Conservation (phyloP, 2,329 filamentous ascomycete genomes). For the Ophiocordyceps polyrhachis-furcata region DNA sequence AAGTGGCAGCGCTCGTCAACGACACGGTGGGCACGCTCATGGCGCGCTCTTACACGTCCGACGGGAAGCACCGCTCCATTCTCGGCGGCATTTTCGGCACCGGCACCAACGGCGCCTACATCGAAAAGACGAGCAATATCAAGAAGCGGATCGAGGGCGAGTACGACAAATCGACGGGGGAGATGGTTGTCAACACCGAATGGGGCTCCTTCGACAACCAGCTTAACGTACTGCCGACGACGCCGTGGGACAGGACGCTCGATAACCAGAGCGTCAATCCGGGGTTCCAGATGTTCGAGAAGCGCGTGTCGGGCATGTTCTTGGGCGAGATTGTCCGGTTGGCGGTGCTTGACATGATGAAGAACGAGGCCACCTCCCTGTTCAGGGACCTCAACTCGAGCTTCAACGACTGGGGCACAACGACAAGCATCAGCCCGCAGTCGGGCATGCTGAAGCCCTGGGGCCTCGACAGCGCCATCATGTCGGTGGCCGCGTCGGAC, state of each 20-base stretch:
- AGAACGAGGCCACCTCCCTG: constrained; percentile 45
- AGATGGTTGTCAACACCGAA: constrained; percentile 97
- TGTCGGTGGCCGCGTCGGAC: constrained; percentile 75
- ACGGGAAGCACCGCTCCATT: constrained; percentile 67
- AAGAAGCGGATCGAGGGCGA: constrained; percentile 55
- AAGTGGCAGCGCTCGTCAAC: constrained; percentile 90
- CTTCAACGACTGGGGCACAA: constrained; percentile 49
- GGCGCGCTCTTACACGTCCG: constrained; percentile 89
- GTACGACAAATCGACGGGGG: constrained; percentile 63
- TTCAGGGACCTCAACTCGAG: constrained; percentile 62
- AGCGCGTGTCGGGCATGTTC: constrained; percentile 97
- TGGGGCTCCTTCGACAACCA: constrained; percentile 98
- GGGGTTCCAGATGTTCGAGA: constrained; percentile 97
- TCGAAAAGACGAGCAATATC: constrained; percentile 76
- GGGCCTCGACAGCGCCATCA: constrained; percentile 79
- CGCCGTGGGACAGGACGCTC: constrained; percentile 60
- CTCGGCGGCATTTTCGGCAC: constrained; percentile 97
- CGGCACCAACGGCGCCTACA: constrained; percentile 91
- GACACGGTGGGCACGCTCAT: constrained; percentile 96
- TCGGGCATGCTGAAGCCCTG: constrained; percentile 60
- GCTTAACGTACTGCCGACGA: constrained; percentile 72
- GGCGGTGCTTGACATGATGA: constrained; percentile 52
- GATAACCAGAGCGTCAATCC: constrained; percentile 75
- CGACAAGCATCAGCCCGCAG: constrained; percentile 45
- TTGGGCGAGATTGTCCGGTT: constrained; percentile 81